Evolutionary conservation across 352 stramenopile species (phyloP), one percentile per base, ranked within the genome.

Genomic region (Globisporangium sylvaticum): DNA sequence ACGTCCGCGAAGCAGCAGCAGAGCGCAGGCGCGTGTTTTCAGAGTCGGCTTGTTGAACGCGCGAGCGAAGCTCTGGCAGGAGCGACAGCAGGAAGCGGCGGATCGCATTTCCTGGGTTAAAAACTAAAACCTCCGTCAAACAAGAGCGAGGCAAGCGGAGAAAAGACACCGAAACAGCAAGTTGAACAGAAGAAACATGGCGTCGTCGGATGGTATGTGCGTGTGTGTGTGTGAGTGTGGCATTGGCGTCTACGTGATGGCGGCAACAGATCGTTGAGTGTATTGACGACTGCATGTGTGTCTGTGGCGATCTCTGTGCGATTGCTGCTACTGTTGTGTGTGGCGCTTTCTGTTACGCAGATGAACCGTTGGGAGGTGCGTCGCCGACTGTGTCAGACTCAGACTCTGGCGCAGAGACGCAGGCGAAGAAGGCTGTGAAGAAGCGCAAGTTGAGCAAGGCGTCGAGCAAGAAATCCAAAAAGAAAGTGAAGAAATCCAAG

Each of bases 351-450:
- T 44, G 8, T n/a, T 15, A 3, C 4, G n/a, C 69, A 91, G 87
- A 95, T 50, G 87, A 93, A 70, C 73, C 77, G 58, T 81, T 87
- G n/a, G 82, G 74, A 56, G 74, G 78, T 3, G 84, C 76, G 39
- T 96, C 86, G 66, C 89, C 89, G 31, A 88, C 85, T 1, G 87
- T 96, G 32, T 95, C 87, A 48, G 87, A 95, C 65, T 96, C 88
- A 61, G 88, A 93, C 65, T 92, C 87, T 27, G 88, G 87, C 39
- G 72, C 66, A 1, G 80, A 90, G 25, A 81, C 80, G 58, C 53
- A 80, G 58, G 68, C 75, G 25, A 74, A 81, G 32, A 60, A 76
- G 53, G 52, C 59, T 31, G 54, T 53, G 34, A 91, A 90, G 75
- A 94, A 94, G 76, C 86, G 86, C 62, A 91, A 90, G 64, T 48